A percentile compares a stretch with the other conserved stretches of the same genome.
Evolutionary conservation across 2,329 filamentous ascomycete species (phyloP).

Genomic region (Rhinocladiella mackenziei): DNA sequence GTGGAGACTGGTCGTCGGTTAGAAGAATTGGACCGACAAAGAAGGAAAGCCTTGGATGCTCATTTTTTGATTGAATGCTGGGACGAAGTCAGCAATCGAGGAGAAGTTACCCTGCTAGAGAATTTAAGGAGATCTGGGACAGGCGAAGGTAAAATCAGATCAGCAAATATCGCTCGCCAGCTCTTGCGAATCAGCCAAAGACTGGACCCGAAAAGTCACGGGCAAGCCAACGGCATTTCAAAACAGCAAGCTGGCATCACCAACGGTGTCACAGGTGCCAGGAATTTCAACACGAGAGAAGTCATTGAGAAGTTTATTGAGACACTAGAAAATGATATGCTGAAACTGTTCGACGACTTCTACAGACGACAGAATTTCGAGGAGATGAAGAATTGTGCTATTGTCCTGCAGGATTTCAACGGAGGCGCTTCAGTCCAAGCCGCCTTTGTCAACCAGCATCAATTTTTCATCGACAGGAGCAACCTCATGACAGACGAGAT

Average conservation of each 20-base stretch:
- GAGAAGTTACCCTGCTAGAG: slow-evolving; percentile 80
- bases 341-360: slow-evolving; percentile 96
- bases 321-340: slow-evolving; percentile 86
- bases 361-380: slow-evolving; percentile 94
- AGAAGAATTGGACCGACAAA: slow-evolving; percentile 90
- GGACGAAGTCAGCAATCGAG: slow-evolving; percentile 88
- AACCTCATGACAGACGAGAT: slow-evolving; percentile 88
- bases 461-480: slow-evolving; percentile 96
- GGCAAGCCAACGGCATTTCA: slow-evolving; percentile 42
- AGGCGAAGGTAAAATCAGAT: slow-evolving; percentile 88
- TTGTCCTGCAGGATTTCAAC: slow-evolving; percentile 91
- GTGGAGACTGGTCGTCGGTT: slow-evolving; percentile 91
- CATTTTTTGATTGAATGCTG: slow-evolving; percentile 96
- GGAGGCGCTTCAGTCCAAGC: slow-evolving; percentile 93
- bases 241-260: slow-evolving; percentile 47
- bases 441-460: slow-evolving; percentile 95
- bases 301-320: slow-evolving; percentile 96
- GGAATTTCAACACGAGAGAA: slow-evolving; percentile 67
- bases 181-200: slow-evolving; percentile 90
- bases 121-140: slow-evolving; percentile 80
- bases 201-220: slow-evolving; percentile 74
- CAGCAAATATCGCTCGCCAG: slow-evolving; percentile 89
- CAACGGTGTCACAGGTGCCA: slow-evolving; percentile 41
- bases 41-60: slow-evolving; percentile 83
- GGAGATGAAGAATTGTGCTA: slow-evolving; percentile 95